These are phyloP conservation scores for Solanum dulcamara DNA, from an alignment of 257 asterid species.

Conservation along the genomic window DNA sequence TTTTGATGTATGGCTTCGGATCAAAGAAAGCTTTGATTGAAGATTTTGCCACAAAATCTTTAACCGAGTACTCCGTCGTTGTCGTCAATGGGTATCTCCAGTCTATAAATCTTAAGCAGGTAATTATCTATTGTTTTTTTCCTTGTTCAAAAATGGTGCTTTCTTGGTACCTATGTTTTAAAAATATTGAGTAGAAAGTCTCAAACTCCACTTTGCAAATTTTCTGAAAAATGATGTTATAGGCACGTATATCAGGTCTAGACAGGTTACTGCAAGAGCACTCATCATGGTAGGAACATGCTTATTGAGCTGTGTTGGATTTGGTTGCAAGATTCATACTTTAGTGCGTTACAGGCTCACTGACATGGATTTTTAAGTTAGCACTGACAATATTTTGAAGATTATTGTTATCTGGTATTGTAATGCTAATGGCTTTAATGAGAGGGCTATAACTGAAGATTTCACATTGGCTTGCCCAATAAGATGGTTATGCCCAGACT, in stretches of 20 bases:
- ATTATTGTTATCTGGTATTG: background rate
- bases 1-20: slow-evolving; percentile 91
- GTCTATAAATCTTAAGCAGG: slow-evolving; percentile 83
- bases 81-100: slow-evolving; percentile 90
- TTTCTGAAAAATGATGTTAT: background rate
- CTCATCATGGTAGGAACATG: background rate
- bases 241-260: background rate
- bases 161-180: background rate
- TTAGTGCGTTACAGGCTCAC: background rate
- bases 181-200: background rate
- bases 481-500: background rate
- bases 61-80: slow-evolving; percentile 66
- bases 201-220: background rate
- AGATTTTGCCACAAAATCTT: slow-evolving; percentile 70
- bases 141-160: background rate
- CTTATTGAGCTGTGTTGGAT: background rate
- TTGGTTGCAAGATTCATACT: background rate
- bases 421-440: background rate
- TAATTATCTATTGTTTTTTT: background rate
- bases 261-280: background rate
- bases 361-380: background rate
- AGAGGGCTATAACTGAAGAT: background rate
- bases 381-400: background rate
- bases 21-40: slow-evolving; percentile 75
- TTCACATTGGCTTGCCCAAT: background rate